Evolutionary conservation across 257 asterid species (phyloP).

Genomic region (Solanum corneliomulleri): DNA sequence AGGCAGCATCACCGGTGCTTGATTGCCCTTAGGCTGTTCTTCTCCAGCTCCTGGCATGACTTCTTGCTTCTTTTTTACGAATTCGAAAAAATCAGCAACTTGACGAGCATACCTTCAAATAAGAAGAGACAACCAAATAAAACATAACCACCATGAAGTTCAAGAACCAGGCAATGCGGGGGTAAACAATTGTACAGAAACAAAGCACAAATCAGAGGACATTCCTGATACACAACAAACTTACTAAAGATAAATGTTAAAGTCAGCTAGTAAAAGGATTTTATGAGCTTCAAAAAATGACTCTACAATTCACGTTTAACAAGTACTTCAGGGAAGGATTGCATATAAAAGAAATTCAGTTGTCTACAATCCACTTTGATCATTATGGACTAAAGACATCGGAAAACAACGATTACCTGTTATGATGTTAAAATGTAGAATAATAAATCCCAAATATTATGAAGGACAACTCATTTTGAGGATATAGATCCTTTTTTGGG

Average conservation of each 20-base stretch:
- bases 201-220: not conserved
- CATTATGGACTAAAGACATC: not conserved
- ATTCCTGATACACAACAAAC: not conserved
- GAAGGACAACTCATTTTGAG: not conserved
- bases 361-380: not conserved
- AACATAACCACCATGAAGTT: not conserved
- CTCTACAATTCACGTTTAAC: not conserved
- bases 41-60: constrained; percentile 19
- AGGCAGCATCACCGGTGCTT: constrained; percentile 46
- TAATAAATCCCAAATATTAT: not conserved
- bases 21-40: constrained; percentile 20
- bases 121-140: not conserved
- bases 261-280: not conserved
- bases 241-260: not conserved
- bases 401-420: not conserved
- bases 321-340: not conserved
- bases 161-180: not conserved
- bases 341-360: not conserved
- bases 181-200: not conserved
- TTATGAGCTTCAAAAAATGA: not conserved
- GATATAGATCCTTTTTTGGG: not conserved
- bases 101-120: constrained; percentile 82
- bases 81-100: constrained; percentile 88
- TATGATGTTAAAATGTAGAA: not conserved
- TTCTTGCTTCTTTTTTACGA: constrained; percentile 71